phyloP scores from a whole-genome alignment of 768 basidiomycete genomes.

The Plicaturopsis crispa region DNA sequence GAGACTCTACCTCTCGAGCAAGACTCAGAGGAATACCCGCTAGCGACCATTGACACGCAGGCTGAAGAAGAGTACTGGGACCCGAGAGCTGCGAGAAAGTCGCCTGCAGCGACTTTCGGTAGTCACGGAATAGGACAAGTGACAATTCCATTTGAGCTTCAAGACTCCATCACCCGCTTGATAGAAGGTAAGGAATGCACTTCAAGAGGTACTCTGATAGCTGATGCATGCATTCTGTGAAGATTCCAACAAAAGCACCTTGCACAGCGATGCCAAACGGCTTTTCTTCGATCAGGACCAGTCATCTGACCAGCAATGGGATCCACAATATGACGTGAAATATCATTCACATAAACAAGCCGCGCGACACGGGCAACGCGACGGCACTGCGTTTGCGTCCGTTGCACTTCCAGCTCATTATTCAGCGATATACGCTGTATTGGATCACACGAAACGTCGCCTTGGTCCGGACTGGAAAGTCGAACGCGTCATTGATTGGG shows the following conservation, averaged over 20 bases:
- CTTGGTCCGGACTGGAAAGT: conserved; percentile 56
- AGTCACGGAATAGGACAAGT: conserved; percentile 66
- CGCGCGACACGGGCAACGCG: conserved; percentile 51
- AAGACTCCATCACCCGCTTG: conserved; percentile 53
- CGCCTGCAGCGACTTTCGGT: conserved; percentile 79
- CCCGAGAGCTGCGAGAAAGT: conserved; percentile 43
- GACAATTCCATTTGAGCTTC: conserved; percentile 65
- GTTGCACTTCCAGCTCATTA: conserved; percentile 85
- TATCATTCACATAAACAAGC: conserved; percentile 59
- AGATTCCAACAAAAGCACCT: conserved; percentile 58
- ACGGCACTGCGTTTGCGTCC: conserved; percentile 80
- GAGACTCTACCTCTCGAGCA: conserved; percentile 35
- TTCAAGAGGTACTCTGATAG: too few species aligned
- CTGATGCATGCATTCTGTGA: conserved; percentile 9
- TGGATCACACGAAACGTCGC: conserved; percentile 58
- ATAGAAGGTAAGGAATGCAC: conserved; percentile 68
- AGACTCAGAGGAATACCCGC: conserved; percentile 14
- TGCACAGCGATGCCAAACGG: conserved; percentile 67
- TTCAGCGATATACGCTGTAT: conserved; percentile 69
- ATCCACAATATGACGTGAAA: conserved; percentile 41
- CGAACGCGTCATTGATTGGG: conserved; percentile 74
- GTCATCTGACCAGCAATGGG: conserved; percentile 32
- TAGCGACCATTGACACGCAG: conserved; percentile 23
- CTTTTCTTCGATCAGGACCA: conserved; percentile 42
- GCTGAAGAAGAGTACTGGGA: conserved; percentile 24